Evolutionary conservation across 164 flowering plant species (phyloP).

Genomic region (Nymphaea thermarum): DNA sequence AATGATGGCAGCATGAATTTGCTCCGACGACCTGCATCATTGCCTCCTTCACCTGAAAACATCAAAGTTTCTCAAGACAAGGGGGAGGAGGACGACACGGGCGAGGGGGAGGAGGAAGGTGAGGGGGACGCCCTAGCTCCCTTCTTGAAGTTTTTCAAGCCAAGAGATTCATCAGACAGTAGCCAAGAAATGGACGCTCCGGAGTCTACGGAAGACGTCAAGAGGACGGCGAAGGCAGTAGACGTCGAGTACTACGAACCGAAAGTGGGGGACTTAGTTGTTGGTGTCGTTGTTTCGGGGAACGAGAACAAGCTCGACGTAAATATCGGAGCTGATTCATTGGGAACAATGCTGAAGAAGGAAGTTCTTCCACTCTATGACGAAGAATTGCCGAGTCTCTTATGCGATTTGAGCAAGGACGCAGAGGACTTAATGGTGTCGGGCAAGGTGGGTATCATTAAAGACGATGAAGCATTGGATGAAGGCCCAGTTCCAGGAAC

Average conservation of each 20-base stretch:
- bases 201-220: constrained; percentile 8
- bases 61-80: not conserved
- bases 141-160: constrained; percentile 71
- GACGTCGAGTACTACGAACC: constrained; percentile 77
- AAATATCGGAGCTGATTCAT: constrained; percentile 72
- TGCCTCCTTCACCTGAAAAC: not conserved
- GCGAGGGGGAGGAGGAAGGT: not conserved
- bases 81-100: not conserved
- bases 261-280: constrained; percentile 78
- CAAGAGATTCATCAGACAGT: constrained; percentile 26
- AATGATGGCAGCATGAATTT: not conserved
- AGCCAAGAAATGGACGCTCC: constrained; percentile 12
- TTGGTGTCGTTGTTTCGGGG: constrained; percentile 95
- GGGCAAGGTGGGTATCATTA: constrained; percentile 78
- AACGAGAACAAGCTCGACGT: constrained; percentile 92
- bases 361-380: constrained; percentile 85
- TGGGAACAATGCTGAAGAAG: constrained; percentile 91
- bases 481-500: constrained; percentile 27
- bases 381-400: constrained; percentile 53
- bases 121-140: constrained; percentile 50
- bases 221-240: constrained; percentile 6
- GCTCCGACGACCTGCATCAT: not conserved
- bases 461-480: constrained; percentile 49
- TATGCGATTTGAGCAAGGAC: constrained; percentile 50
- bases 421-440: constrained; percentile 51